Evolutionary conservation across 768 basidiomycete species (phyloP).

Genomic region (Trametes punicea): DNA sequence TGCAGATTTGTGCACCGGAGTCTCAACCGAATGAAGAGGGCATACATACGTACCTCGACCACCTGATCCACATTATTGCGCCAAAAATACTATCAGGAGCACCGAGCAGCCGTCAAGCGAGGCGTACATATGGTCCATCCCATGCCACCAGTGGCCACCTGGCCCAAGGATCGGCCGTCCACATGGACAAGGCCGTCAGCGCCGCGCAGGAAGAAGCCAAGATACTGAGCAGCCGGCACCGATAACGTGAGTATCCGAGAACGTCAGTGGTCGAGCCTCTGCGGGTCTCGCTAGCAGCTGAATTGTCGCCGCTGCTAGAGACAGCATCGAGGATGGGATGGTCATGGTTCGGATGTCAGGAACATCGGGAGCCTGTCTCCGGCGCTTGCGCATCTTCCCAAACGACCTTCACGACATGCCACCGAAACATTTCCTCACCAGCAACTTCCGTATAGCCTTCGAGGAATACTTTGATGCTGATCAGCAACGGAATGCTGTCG

Average conservation of each 20-base stretch:
- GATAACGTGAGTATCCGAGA: too few species aligned
- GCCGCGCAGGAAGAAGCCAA: neutral
- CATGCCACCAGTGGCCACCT: neutral
- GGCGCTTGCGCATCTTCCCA: neutral
- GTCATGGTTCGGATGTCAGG: neutral
- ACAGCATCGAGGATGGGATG: neutral
- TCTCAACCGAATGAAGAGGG: neutral
- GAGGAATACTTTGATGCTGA: conserved; percentile 22
- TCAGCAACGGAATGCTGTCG: conserved; percentile 21
- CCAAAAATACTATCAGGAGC: conserved; percentile 12
- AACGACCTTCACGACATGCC: conserved; percentile 3
- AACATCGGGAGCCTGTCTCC: neutral
- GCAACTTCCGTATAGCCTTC: conserved; percentile 20
- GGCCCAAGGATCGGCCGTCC: neutral
- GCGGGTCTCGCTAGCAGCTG: too few species aligned
- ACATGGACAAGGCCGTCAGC: neutral
- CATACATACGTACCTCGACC: neutral
- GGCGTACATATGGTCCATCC: conserved; percentile 1
- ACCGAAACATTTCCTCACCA: conserved; percentile 21
- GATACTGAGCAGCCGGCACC: neutral
- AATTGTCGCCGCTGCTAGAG: too few species aligned
- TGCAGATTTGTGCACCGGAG: neutral
- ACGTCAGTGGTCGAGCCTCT: neutral
- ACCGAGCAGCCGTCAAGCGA: neutral
- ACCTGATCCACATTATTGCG: neutral